These are phyloP conservation scores for Skeletonema potamos DNA, from an alignment of 108 stramenopile genomes.

Conservation along the genomic window DNA sequence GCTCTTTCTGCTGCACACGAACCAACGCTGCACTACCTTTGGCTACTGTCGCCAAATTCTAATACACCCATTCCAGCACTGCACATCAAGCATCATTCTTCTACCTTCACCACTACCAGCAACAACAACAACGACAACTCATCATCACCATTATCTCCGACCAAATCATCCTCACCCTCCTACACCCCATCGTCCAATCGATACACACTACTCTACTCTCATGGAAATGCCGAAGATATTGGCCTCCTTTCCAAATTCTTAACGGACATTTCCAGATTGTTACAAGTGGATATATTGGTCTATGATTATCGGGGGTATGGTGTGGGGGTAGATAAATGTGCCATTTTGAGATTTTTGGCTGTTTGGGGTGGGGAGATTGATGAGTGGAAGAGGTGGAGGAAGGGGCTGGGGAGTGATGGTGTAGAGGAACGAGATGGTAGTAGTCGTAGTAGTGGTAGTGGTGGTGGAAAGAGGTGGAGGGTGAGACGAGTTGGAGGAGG, in stretches of 20 bases:
- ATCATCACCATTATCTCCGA: no score
- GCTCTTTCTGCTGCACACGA: neutral
- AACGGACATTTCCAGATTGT: slow-evolving; percentile 35
- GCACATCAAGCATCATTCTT: slow-evolving; percentile 13
- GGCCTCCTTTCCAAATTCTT: slow-evolving; percentile 51
- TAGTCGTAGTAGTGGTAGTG: neutral
- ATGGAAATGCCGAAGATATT: slow-evolving; percentile 67
- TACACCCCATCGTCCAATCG: neutral
- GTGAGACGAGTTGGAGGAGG: neutral
- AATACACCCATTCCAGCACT: slow-evolving; percentile 20
- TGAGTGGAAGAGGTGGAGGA: slow-evolving; percentile 14
- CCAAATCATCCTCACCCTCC: neutral
- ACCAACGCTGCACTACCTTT: neutral
- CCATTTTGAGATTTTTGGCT: slow-evolving; percentile 6
- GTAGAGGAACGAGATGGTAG: no score
- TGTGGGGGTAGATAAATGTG: slow-evolving; percentile 14
- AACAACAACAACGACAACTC: neutral
- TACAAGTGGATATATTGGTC: slow-evolving; percentile 77
- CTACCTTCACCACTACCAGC: no score
- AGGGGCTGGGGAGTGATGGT: no score
- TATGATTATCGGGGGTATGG: slow-evolving; percentile 89
- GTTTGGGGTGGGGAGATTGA: slow-evolving; percentile 22
- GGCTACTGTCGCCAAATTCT: slow-evolving; percentile 1
- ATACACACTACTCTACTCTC: slow-evolving; percentile 52
- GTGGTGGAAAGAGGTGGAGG: neutral